phyloP scores from a whole-genome alignment of 2,329 filamentous ascomycete species.

The Aspergillus unguis region DNA sequence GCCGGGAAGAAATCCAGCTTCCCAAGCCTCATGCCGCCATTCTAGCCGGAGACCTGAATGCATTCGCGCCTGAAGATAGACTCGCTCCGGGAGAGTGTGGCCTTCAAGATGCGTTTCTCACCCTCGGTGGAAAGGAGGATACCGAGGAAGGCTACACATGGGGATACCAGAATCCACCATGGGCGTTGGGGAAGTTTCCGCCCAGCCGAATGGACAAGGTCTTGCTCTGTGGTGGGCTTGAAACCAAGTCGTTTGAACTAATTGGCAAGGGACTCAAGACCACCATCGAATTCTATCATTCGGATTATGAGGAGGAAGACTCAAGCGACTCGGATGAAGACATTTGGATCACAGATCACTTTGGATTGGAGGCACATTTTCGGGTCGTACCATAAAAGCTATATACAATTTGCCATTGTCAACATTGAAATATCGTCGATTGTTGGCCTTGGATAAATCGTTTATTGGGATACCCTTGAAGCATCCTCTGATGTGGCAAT shows the following conservation, averaged over 20 bases:
- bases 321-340: constrained; percentile 36
- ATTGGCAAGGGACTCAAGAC: constrained; percentile 44
- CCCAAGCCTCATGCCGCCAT: constrained; percentile 41
- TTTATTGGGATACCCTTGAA: no score
- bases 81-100: constrained; percentile 48
- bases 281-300: background rate
- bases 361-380: constrained; percentile 41
- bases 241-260: constrained; percentile 40
- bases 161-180: constrained; percentile 52
- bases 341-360: constrained; percentile 53
- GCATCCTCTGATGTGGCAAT: no score
- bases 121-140: constrained; percentile 50
- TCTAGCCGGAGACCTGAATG: constrained; percentile 57
- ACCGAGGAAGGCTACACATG: constrained; percentile 55
- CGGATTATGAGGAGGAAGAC: constrained; percentile 23
- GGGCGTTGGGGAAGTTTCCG: constrained; percentile 46
- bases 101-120: constrained; percentile 53
- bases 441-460: no score
- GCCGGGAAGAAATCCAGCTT: constrained; percentile 3
- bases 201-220: constrained; percentile 56
- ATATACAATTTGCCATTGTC: no score
- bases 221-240: constrained; percentile 41
- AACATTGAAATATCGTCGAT: no score
- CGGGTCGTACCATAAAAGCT: background rate
- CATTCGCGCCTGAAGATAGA: constrained; percentile 54